A percentile compares a stretch with the other conserved stretches of the same genome.
Evolutionary conservation across 1,284 basidiomycete species (phyloP).

Genomic region (Cryptococcus sp.): DNA sequence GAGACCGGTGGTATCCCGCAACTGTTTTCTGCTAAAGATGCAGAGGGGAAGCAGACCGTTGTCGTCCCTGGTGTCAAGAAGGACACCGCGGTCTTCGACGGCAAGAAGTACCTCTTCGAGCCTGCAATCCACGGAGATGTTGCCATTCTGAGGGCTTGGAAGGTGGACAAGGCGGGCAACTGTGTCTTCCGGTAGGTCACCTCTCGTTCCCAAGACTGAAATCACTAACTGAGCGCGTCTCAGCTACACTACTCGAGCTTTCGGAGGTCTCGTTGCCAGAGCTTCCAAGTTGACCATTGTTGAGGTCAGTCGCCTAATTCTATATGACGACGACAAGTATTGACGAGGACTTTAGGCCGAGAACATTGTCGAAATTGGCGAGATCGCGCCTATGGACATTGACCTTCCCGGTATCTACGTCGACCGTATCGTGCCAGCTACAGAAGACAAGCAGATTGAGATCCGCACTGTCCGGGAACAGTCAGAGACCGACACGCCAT

Average conservation of each 20-base stretch:
- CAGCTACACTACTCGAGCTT: constrained; percentile 87
- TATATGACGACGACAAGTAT: too few species aligned
- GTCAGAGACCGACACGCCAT: constrained; percentile 21
- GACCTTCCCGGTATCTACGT: constrained; percentile 83
- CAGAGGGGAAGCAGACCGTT: constrained; percentile 54
- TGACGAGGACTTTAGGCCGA: constrained; percentile 64
- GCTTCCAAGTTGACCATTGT: constrained; percentile 89
- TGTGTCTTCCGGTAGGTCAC: constrained; percentile 71
- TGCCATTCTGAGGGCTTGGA: constrained; percentile 91
- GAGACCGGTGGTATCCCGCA: constrained; percentile 69
- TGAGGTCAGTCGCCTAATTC: constrained; percentile 61
- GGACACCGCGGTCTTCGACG: constrained; percentile 76
- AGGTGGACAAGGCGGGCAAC: constrained; percentile 87
- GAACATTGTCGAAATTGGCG: constrained; percentile 83
- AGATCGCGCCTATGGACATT: constrained; percentile 78
- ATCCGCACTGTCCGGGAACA: constrained; percentile 59
- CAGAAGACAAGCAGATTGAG: constrained; percentile 77
- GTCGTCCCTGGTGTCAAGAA: constrained; percentile 72
- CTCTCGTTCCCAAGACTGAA: background rate
- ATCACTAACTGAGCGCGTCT: background rate
- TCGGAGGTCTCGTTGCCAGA: constrained; percentile 80
- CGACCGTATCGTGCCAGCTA: constrained; percentile 79
- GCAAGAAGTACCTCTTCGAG: constrained; percentile 83
- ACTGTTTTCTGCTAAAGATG: constrained; percentile 33
- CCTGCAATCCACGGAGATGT: constrained; percentile 82